Percentiles rank a stretch among this genome's conserved stretches.
phyloP scores from a whole-genome alignment of 2,329 filamentous ascomycete genomes.

The Colletotrichum nymphaeae region DNA sequence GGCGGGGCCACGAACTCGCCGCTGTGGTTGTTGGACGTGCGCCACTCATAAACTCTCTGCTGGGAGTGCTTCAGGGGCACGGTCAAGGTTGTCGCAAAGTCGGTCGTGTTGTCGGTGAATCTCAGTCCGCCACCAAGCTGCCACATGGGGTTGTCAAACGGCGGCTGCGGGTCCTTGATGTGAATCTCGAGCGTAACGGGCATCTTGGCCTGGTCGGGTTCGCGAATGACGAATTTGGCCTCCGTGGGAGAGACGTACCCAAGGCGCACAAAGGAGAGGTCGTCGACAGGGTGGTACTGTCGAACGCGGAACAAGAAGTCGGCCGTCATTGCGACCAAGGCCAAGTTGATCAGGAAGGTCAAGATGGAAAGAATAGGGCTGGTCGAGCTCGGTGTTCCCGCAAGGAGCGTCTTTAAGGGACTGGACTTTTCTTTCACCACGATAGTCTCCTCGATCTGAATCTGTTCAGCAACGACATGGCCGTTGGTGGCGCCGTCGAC shows the following conservation, averaged over 20 bases:
- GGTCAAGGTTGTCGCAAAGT: constrained; percentile 81
- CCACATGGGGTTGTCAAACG: constrained; percentile 72
- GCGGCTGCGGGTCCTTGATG: constrained; percentile 61
- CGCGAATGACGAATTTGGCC: constrained; percentile 85
- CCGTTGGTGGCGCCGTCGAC: constrained; percentile 49
- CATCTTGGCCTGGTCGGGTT: constrained; percentile 80
- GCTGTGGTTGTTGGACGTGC: constrained; percentile 85
- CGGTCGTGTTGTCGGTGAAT: constrained; percentile 78
- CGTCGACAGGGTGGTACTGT: constrained; percentile 74
- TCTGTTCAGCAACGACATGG: constrained; percentile 57
- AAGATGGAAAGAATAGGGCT: constrained; percentile 73
- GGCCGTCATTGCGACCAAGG: constrained; percentile 74
- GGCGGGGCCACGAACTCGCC: constrained; percentile 87
- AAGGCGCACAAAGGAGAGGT: constrained; percentile 86
- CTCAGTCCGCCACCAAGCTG: constrained; percentile 73
- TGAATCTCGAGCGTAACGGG: constrained; percentile 79
- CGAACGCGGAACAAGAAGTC: constrained; percentile 84
- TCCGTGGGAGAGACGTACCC: constrained; percentile 86
- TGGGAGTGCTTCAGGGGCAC: constrained; percentile 73
- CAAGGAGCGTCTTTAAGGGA: constrained; percentile 74
- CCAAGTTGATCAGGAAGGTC: constrained; percentile 79
- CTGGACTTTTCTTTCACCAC: constrained; percentile 67
- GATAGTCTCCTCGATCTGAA: constrained; percentile 74
- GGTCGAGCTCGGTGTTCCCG: constrained; percentile 80
- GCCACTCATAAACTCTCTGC: constrained; percentile 84